Conservation (phyloP, 1,284 basidiomycete genomes). For the Tilletia indica region DNA sequence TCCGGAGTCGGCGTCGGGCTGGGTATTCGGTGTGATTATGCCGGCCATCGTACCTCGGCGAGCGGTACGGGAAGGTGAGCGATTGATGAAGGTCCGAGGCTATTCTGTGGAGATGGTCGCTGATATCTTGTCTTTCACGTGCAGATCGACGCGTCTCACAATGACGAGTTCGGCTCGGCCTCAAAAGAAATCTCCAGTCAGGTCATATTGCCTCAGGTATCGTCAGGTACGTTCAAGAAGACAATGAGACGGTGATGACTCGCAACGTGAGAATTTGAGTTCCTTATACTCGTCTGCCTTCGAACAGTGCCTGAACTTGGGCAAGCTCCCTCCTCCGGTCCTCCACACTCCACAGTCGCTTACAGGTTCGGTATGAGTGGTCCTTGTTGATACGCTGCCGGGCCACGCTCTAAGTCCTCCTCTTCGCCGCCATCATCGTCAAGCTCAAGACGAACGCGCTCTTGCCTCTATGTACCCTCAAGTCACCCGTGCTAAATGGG, state of each 20-base stretch:
- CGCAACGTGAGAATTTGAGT: no score
- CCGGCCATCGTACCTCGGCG: slow-evolving; percentile 44
- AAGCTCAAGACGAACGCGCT: slow-evolving; percentile 67
- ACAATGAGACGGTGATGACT: slow-evolving; percentile 46
- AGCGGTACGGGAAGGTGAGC: slow-evolving; percentile 40
- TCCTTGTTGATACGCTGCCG: slow-evolving; percentile 42
- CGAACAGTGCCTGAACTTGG: slow-evolving; percentile 48
- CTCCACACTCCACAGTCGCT: slow-evolving; percentile 67
- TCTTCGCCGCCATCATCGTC: slow-evolving; percentile 61
- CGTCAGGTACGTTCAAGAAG: slow-evolving; percentile 59
- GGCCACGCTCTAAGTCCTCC: slow-evolving; percentile 67
- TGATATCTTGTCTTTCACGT: no score
- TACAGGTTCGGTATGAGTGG: slow-evolving; percentile 69
- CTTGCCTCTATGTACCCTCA: slow-evolving; percentile 66
- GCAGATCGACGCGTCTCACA: slow-evolving; percentile 31
- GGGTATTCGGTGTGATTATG: slow-evolving; percentile 47
- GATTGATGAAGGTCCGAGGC: no score
- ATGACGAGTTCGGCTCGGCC: slow-evolving; percentile 53
- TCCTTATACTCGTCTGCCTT: no score
- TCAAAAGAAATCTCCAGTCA: slow-evolving; percentile 65
- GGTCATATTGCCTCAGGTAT: slow-evolving; percentile 87
- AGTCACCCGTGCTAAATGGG: slow-evolving; percentile 72
- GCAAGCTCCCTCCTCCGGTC: slow-evolving; percentile 64
- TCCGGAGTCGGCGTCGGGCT: slow-evolving; percentile 53
- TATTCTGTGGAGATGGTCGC: no score